Evolutionary conservation across 129 eudicot genomes (phyloP), one percentile per base, ranked within the genome.

Genomic region (Rutidosis leptorrhynchoides): DNA sequence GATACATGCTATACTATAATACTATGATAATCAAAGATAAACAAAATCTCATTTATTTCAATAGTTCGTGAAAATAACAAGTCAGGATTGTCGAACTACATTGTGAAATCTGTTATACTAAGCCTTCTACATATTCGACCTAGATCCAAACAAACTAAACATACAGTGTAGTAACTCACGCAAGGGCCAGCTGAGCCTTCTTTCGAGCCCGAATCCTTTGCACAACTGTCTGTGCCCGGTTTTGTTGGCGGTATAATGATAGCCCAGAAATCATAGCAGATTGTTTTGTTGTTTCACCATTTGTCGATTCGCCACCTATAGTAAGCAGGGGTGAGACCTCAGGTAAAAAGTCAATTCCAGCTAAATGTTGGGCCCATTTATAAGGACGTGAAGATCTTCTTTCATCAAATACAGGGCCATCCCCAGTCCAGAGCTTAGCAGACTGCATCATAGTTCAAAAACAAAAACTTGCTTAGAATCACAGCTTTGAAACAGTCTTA

Each of bases 301-400:
- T 71, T 22, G 78, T 65, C 23, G 79, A 70, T 54, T 80, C 91
- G 32, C 75, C 74, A 7, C 45, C 74, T 37, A 79, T 46, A 15
- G 64, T 60, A 63, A 83, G 69, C 22, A 86, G 68, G 2, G 99
- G 99, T 9, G 99, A 77, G 57, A 93, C 84, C 82, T 93, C 99
- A 1, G 99, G 99, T 80, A 93, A 69, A 79, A 93, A 83, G 71
- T 93, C 99, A 51, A 93, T 86, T 60, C 99, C 99, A 17, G 95
- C 96, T 83, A 93, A 77, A 79, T 93, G 96, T 75, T 93, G 99
- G 62, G 88, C 92, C 99, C 99, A 93, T 68, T 85, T 89, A 71
- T 88, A 93, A 23, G 99, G 99, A 22, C 93, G 95, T 64, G 91
- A 84, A 59, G 83, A 65, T 72, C 93, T 65, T 66, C 40, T 83